Base-by-base conservation (phyloP, 192 early-diverging fungal species). In the Geosiphon pyriformis region DNA sequence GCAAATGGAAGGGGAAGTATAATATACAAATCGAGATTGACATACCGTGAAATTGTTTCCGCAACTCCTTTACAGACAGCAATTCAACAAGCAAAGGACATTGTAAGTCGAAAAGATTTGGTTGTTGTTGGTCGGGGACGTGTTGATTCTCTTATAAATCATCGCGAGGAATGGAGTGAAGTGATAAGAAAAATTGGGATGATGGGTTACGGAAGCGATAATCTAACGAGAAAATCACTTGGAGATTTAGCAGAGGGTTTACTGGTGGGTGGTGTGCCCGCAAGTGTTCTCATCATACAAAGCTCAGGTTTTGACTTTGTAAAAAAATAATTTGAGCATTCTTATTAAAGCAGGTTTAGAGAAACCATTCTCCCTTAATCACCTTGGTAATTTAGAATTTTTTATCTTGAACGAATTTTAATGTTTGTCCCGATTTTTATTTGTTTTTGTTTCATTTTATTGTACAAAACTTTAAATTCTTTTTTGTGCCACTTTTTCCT, bases 91-190 rank as follows among this genome's bases (percentile, higher is more conserved):
- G 66, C 70, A 8, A 78, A 70, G 31, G 53, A 64, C 7, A 26
- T 71, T 11, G 70, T 82, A 25, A 68, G 73, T 7, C 50, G 76
- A 20, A 72, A 80, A 51, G 83, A 85, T 67, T 67, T 82, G 18
- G 51, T 85, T 12, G 74, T 85, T 0, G 42, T 83, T 10, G 82
- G 82, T 18, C 72, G 76, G 25, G 72, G 71, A 22, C 64, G 47
- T 1, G 33, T 37, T 29, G 48, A 59, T 52, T 37, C 52, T 27
- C 59, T 56, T 23, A 22, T 47, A 17, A 56, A 23, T 49, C 65
- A 67, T 47, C 23, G 37, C 31, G 35, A n/a, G 12, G 65, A 67
- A 57, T 67, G 26, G 11, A 31, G 34, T 26, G 65, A 67, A 47
- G 20, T 67, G 29, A 37, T 57, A 26, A 67, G 32, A 33, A 55